These are phyloP conservation scores for Candida loeiensis DNA, from an alignment of 805 yeast genomes.

Conservation along the genomic window DNA sequence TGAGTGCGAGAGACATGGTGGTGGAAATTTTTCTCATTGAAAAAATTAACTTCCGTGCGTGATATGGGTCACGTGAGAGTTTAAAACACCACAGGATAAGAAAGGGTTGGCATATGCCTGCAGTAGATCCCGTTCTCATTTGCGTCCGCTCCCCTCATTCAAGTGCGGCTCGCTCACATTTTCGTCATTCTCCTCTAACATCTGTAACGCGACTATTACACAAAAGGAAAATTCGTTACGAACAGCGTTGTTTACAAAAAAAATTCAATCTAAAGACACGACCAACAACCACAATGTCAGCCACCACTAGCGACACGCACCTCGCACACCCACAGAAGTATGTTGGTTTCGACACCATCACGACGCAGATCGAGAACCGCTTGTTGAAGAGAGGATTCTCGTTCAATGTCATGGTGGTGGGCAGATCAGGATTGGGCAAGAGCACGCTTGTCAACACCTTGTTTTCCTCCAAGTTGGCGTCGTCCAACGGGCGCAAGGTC, in stretches of 20 bases:
- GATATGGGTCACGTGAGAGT: background rate
- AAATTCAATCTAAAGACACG: background rate
- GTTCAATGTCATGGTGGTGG: slow-evolving; percentile 92
- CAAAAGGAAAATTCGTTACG: background rate
- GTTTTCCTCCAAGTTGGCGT: slow-evolving; percentile 76
- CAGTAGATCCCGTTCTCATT: too few species aligned
- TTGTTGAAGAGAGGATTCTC: slow-evolving; percentile 90
- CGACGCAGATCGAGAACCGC: slow-evolving; percentile 90
- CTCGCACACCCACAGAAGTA: slow-evolving; percentile 61
- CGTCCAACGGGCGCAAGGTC: slow-evolving; percentile 66
- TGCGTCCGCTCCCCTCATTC: too few species aligned
- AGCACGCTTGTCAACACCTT: slow-evolving; percentile 88
- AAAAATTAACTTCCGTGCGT: slow-evolving; percentile 1
- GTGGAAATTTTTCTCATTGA: slow-evolving; percentile 1
- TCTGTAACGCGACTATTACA: too few species aligned
- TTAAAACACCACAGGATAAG: too few species aligned
- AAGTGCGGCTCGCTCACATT: too few species aligned
- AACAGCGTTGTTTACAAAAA: slow-evolving; percentile 4
- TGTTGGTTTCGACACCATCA: slow-evolving; percentile 96
- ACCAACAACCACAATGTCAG: slow-evolving; percentile 9
- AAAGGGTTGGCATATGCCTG: too few species aligned
- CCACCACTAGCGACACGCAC: slow-evolving; percentile 13
- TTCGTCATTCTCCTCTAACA: too few species aligned
- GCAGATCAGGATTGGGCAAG: slow-evolving; percentile 88
- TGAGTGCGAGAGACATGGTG: slow-evolving; percentile 8